Base-by-base conservation (phyloP, 2,329 filamentous ascomycete species). In the Blastomyces parvus region DNA sequence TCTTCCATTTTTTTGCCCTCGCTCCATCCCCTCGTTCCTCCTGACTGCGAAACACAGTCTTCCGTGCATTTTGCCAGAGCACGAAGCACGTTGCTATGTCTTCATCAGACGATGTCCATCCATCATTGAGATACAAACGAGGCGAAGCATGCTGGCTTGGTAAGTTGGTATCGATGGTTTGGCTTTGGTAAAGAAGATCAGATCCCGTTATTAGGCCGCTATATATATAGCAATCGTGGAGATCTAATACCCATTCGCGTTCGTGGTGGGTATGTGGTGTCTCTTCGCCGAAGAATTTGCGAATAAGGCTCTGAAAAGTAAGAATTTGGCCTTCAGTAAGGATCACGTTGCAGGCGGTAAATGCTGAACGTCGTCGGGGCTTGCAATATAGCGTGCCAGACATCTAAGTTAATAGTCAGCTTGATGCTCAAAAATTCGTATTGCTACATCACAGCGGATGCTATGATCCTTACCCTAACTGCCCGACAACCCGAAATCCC, bases 31-130 rank as follows among this genome's bases (percentile, higher is more conserved):
- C 61, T 17, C 74, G 70, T n/a, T 72, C 68, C 64, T 79, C 74
- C n/a, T 70, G 72, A 4, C 74, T 76, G 58, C 75, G 75, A 70
- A 87, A 86, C 69, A 83, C 81, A 9, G 79, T 80, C 69, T 84
- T 85, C 64, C 77, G 79, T 66, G 81, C 79, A 46, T 82, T 82
- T 67, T 86, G 82, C 85, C 85, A 88, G 52, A 88, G 77, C n/a
- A 87, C 85, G 69, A 88, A 88, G 2, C 83, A 85, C 0, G 84
- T 86, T 75, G 85, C 85, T n/a, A 82, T 81, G 68, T 87, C 85
- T 68, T 87, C 85, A 66, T 88, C 85, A 0, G 80, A 82, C 33
- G 79, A 82, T 25, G 84, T 87, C 81, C 83, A 86, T 22, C 79
- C 79, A 66, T 87, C 84, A 61, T 83, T 79, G 40, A 83, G 79